Base-by-base conservation (phyloP, 2,329 filamentous ascomycete genomes). In the Fusarium acutatum region DNA sequence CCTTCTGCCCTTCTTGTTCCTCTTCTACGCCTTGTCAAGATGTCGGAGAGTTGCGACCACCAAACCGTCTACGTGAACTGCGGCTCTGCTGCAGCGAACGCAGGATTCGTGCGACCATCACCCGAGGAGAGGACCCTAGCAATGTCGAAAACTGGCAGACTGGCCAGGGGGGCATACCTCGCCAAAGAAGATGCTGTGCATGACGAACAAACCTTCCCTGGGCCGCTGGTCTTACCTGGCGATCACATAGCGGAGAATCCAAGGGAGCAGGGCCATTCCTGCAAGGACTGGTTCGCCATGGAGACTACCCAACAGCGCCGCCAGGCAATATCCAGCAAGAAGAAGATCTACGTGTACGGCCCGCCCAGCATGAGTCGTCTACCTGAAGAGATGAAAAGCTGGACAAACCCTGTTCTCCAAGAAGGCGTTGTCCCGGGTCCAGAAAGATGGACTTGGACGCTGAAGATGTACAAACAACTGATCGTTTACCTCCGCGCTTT, bases 201-300 rank as follows among this genome's bases (percentile, higher is more conserved):
- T 14, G 72, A 81, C 26, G 60, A 64, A 0, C 74, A 66, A 37
- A 80, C 82, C 0, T 93, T 91, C 69, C 90, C 90, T 0, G 88
- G 83, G 0, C 89, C 90, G 0, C 77, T 93, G 11, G 82, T 91
- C 0, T 80, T 93, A 1, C 90, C 91, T 0, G 84, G 82, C 6
- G 90, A 92, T 75, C 88, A 89, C 26, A 82, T 93, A 3, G 85
- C 86, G 1, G 79, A 84, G 38, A 86, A 92, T 43, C 86, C 88
- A 2, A 81, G 85, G 10, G 84, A 83, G 43, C 82, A 84, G 3
- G 80, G 86, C 0, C 90, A 93, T 70, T 87, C 83, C 43, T 81
- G 89, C 46, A 81, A 83, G 34, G 83, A 84, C 1, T 92, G 89
- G 88, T 70, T 84, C 5, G 73, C 82, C 1, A 28, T 44, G 34